Conservation (phyloP, 2,329 filamentous ascomycete genomes). For the Hypoxylon sp. region DNA sequence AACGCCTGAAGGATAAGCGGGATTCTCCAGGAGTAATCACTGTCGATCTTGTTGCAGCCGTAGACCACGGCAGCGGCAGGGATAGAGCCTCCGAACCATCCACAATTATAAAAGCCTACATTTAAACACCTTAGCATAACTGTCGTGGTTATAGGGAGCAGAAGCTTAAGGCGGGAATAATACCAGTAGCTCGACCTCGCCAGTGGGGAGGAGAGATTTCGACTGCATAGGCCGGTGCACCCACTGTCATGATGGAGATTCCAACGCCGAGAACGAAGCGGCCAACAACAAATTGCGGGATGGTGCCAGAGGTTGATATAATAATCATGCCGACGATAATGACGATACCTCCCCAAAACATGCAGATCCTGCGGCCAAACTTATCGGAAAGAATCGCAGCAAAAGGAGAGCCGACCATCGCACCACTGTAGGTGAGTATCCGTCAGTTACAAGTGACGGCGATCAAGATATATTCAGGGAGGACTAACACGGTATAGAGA, state of each 20-base stretch:
- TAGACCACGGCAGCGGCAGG: constrained; percentile 63
- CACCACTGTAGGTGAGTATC: constrained; percentile 52
- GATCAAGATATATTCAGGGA: neutral
- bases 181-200: constrained; percentile 61
- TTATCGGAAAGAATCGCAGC: constrained; percentile 60
- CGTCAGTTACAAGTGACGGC: constrained; percentile 12
- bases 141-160: neutral
- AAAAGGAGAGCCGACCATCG: constrained; percentile 55
- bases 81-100: constrained; percentile 64
- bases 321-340: constrained; percentile 61
- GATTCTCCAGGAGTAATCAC: constrained; percentile 62
- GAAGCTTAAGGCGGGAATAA: neutral
- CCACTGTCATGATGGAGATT: constrained; percentile 61
- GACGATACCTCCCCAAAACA: constrained; percentile 58
- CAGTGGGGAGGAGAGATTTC: constrained; percentile 63
- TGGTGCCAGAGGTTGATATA: constrained; percentile 52
- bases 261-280: constrained; percentile 61
- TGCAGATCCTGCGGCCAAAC: constrained; percentile 58
- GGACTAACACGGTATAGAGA: constrained; percentile 61
- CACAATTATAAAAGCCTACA: constrained; percentile 63
- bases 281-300: constrained; percentile 59
- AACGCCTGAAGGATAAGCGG: constrained; percentile 61
- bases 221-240: constrained; percentile 61
- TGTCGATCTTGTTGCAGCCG: constrained; percentile 58
- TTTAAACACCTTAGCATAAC: constrained; percentile 8